Conservation (phyloP, 306 rosid genomes). For the Lagenaria siceraria region DNA sequence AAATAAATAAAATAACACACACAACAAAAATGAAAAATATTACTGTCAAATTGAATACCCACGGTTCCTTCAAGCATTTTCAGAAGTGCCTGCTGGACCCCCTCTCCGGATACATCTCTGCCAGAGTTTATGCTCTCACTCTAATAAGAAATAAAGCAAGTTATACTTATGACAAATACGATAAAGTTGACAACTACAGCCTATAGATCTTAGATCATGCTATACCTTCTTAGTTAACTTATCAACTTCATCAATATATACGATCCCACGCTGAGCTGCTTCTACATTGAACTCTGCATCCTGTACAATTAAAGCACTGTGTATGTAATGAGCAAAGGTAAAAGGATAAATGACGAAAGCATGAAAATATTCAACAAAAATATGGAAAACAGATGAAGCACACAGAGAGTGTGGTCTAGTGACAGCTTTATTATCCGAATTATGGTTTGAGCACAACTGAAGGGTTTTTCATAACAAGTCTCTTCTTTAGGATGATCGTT, state of each 20-base stretch:
- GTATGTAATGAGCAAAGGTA: not conserved
- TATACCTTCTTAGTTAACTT: constrained; percentile 58
- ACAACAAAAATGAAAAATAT: not conserved
- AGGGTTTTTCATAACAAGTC: too few species aligned
- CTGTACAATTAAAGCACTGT: constrained; percentile 21
- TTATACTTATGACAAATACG: not conserved
- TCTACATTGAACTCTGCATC: constrained; percentile 65
- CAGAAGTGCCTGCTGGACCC: constrained; percentile 67
- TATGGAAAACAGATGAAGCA: too few species aligned
- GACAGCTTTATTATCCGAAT: too few species aligned
- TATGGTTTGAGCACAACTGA: too few species aligned
- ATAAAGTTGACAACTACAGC: not conserved
- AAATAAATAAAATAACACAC: not conserved
- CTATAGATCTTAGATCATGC: not conserved
- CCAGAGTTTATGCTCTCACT: constrained; percentile 40
- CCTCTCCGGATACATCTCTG: constrained; percentile 78
- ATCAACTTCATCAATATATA: constrained; percentile 65
- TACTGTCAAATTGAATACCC: constrained; percentile 13
- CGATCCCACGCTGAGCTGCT: constrained; percentile 62
- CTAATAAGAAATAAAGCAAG: constrained; percentile 18
- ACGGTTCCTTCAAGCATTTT: constrained; percentile 82
- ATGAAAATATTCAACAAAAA: not conserved
- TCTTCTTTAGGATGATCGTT: too few species aligned
- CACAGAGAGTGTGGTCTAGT: too few species aligned
- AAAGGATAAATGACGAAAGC: not conserved